Evolutionary conservation across 352 stramenopile species (phyloP), one percentile per base, ranked within the genome.

Genomic region (Globisporangium okanoganense): DNA sequence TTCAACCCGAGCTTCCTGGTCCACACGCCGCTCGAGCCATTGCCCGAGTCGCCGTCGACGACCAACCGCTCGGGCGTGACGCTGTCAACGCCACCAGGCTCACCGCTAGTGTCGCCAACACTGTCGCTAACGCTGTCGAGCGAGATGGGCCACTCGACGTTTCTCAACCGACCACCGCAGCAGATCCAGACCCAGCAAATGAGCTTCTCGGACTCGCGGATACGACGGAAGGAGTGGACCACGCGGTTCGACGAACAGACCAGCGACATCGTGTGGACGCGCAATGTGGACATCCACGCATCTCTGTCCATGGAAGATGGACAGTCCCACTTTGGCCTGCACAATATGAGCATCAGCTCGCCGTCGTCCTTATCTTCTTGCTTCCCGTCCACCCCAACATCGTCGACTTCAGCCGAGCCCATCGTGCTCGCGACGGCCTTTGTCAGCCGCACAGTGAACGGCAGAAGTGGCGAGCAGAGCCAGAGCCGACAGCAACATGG

Each of bases 141-240:
- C 18, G 40, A 45, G 40, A 45, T 45, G 40, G 18, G 5, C 18
- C 40, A 45, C 40, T 22, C 40, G 5, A 45, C 40, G 4, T 45
- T 45, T 20, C 40, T 45, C 40, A 45, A 45, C 40, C 40, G 18
- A 6, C 40, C 16, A 22, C 18, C 20, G 16, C 40, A 50, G 29
- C 6, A 27, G n/a, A 13, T 27, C 20, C 16, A 10, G 20, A 55
- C n/a, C 6, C 29, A 20, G 5, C 24, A 56, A 2, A 16, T 41
- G 36, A 58, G 58, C 58, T 58, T 64, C 38, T 58, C 49, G 20
- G 27, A 47, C 14, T 20, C 38, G 12, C 56, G 49, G n/a, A 43
- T 64, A 35, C 69, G 67, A 31, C 67, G 76, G 25, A 78, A 77
- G n/a, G 76, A 85, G 56, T 85, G 76, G 76, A 63, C 62, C 25